Conservation (phyloP, 805 yeast genomes). For the Cyberlindnera nakhonratchasimensis region DNA sequence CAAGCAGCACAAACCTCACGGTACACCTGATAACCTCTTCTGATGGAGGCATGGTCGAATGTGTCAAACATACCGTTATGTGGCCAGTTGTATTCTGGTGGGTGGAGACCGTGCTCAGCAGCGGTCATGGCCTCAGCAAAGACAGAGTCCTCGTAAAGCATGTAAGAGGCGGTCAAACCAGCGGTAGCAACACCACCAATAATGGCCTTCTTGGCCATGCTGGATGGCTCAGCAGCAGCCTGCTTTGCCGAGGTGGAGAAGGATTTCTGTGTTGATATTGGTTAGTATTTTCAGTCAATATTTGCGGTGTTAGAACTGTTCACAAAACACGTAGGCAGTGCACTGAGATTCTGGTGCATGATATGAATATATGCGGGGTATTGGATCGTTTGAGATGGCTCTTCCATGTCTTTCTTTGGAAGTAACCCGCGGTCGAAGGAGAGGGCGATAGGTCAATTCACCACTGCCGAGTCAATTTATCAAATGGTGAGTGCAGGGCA, state of each 20-base stretch:
- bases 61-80: slow-evolving; percentile 89
- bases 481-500: too few species aligned
- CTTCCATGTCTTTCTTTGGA: too few species aligned
- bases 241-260: slow-evolving; percentile 36
- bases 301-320: too few species aligned
- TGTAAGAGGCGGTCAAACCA: slow-evolving; percentile 78
- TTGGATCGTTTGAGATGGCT: too few species aligned
- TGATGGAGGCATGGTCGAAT: slow-evolving; percentile 91
- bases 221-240: slow-evolving; percentile 33
- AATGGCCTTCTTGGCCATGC: slow-evolving; percentile 44
- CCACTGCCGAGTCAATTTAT: too few species aligned
- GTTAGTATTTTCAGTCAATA: not conserved
- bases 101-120: slow-evolving; percentile 97
- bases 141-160: slow-evolving; percentile 77
- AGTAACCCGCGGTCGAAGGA: too few species aligned
- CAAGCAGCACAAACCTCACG: slow-evolving; percentile 99
- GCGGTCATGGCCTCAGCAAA: slow-evolving; percentile 96
- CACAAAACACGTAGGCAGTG: too few species aligned
- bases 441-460: too few species aligned
- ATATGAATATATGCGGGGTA: too few species aligned
- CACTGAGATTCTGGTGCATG: too few species aligned
- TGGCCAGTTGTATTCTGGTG: slow-evolving; percentile 91
- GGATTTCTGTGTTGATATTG: slow-evolving; percentile 25
- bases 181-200: slow-evolving; percentile 65
- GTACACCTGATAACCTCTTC: slow-evolving; percentile 99